Conservation (phyloP, 2,329 filamentous ascomycete genomes). For the Penicillium psychrosexuale region DNA sequence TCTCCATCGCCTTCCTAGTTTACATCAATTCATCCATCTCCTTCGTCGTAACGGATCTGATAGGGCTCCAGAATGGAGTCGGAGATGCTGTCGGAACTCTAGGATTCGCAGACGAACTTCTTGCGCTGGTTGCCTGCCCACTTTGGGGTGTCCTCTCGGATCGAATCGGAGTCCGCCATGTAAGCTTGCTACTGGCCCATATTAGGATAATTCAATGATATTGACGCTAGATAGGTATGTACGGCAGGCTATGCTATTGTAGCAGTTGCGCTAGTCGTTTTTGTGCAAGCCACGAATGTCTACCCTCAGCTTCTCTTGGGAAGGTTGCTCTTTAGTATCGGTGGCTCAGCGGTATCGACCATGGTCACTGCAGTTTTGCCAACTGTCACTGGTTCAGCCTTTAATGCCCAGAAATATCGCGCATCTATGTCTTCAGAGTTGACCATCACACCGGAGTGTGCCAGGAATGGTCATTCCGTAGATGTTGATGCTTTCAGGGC, state of each 20-base stretch:
- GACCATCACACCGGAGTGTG: slow-evolving; percentile 56
- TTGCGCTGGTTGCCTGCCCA: slow-evolving; percentile 49
- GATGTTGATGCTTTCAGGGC: slow-evolving; percentile 13
- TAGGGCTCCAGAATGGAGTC: slow-evolving; percentile 54
- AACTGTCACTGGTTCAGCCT: slow-evolving; percentile 53
- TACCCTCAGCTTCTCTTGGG: slow-evolving; percentile 86
- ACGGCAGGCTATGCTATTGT: slow-evolving; percentile 80
- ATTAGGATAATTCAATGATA: neutral
- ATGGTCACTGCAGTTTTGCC: slow-evolving; percentile 98
- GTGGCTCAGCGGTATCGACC: slow-evolving; percentile 88
- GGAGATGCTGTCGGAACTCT: slow-evolving; percentile 59
- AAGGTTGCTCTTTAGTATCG: slow-evolving; percentile 81
- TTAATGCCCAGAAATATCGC: slow-evolving; percentile 43
- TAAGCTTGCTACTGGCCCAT: slow-evolving; percentile 26
- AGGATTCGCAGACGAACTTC: slow-evolving; percentile 50
- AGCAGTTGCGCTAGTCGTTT: slow-evolving; percentile 69
- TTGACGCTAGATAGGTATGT: slow-evolving; percentile 40
- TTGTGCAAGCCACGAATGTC: slow-evolving; percentile 81
- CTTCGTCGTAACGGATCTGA: slow-evolving; percentile 63
- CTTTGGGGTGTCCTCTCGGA: slow-evolving; percentile 51
- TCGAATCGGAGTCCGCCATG: slow-evolving; percentile 48
- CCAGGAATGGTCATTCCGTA: slow-evolving; percentile 20
- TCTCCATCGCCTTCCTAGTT: slow-evolving; percentile 64
- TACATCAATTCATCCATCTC: slow-evolving; percentile 64
- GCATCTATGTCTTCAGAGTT: slow-evolving; percentile 58